Conservation (phyloP, 352 stramenopile genomes). For the Pythium vanterpoolii region DNA sequence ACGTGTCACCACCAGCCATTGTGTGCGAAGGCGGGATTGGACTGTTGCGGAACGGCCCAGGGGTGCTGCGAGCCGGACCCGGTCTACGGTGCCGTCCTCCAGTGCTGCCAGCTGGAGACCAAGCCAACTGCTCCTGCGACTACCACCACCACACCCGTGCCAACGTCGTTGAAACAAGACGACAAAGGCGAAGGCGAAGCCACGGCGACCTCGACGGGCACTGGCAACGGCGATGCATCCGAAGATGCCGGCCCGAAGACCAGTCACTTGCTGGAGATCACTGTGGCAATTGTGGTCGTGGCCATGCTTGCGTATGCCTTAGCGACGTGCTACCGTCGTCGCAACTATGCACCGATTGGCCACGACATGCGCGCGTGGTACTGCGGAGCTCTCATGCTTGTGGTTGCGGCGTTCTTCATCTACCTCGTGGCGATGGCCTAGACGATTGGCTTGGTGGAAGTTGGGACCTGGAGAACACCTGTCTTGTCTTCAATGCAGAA, state of each 20-base stretch:
- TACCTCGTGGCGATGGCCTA: slow-evolving; percentile 60
- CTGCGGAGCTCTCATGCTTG: slow-evolving; percentile 53
- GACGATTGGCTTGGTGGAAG: not conserved
- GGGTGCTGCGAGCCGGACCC: slow-evolving; percentile 41
- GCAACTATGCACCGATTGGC: slow-evolving; percentile 57
- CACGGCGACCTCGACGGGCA: slow-evolving; percentile 21
- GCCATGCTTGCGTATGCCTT: slow-evolving; percentile 38
- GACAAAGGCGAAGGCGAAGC: slow-evolving; percentile 28
- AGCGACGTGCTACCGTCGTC: slow-evolving; percentile 59
- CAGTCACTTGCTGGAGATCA: slow-evolving; percentile 40
- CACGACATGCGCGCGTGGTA: slow-evolving; percentile 62
- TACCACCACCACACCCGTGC: slow-evolving; percentile 9
- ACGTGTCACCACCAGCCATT: slow-evolving; percentile 34
- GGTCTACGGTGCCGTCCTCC: slow-evolving; percentile 20
- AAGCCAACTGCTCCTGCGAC: not conserved
- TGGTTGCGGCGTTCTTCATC: slow-evolving; percentile 67
- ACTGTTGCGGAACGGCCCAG: slow-evolving; percentile 31
- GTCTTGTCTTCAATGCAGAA: no score
- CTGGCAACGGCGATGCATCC: not conserved
- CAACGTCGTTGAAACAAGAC: slow-evolving; percentile 10
- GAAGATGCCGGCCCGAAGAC: slow-evolving; percentile 11
- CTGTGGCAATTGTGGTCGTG: slow-evolving; percentile 34
- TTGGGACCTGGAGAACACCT: no score
- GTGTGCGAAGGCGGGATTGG: slow-evolving; percentile 30
- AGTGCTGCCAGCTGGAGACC: slow-evolving; percentile 26